Evolutionary conservation across 2,329 filamentous ascomycete genomes (phyloP), one percentile per base, ranked within the genome.

Genomic region (Ophiostoma fasciatum): DNA sequence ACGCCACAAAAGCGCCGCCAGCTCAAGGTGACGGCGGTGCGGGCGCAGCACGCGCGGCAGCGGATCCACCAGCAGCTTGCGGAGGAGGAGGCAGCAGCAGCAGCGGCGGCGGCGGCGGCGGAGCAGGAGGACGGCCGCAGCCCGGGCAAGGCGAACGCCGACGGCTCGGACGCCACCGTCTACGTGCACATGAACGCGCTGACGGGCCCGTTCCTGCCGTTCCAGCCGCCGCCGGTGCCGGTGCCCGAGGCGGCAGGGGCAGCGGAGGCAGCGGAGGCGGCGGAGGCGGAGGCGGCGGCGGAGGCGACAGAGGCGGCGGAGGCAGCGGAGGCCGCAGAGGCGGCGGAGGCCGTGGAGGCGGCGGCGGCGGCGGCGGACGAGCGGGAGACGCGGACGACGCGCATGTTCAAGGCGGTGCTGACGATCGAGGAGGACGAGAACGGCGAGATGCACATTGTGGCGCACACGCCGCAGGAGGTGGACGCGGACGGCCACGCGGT

Each of bases 221-320:
- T 93, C 62, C 71, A 76, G 37, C 80, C 83, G 17, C 90, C 88
- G n/a, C 82, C 87, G 15, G 62, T 78, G 29, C 90, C 88, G 1
- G 61, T 74, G 42, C 71, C 82, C 1, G 61, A 74, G 55, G 18
- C 29, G 31, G 54, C 48, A 37, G 50, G 54, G 25, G 43, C 48
- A 32, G 38, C 42, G 45, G 26, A 29, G 15, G 37, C 46, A 52
- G 18, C 42, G 32, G 20, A 23, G 17, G 12, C 14, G 15, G 27
- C 26, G 8, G 45, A 41, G 34, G 46, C 51, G 35, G 48, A 51
- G 33, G 50, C 88, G 1, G 60, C 73, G 42, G 71, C 81, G 2
- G 61, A 73, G 55, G 12, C 15, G 14, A 54, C 46, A 37, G 50
- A 54, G 22, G 42, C 47, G 33, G 37, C 42, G 44, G 21, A 6